These are phyloP conservation scores for Trypanosoma melophagium DNA, from an alignment of 208 protist species.

Conservation along the genomic window DNA sequence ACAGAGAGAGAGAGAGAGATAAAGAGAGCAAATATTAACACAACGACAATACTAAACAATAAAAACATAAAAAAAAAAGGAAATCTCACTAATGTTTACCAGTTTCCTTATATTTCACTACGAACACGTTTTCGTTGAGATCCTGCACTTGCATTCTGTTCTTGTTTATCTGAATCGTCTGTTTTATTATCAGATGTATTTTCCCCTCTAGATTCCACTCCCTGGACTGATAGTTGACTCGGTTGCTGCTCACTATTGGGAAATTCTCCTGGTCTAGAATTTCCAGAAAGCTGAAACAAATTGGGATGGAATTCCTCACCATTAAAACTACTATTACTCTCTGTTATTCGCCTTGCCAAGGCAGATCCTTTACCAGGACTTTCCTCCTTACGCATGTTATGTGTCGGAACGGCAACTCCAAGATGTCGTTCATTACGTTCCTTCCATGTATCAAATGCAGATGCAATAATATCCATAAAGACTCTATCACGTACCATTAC, in stretches of 20 bases:
- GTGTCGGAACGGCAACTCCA: constrained; percentile 41
- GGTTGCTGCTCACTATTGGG: not conserved
- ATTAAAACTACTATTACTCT: not conserved
- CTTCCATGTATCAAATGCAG: constrained; percentile 37
- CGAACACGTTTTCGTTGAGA: not conserved
- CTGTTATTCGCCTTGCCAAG: not conserved
- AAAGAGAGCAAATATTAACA: not conserved
- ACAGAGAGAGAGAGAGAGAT: not conserved
- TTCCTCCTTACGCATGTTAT: constrained; percentile 32
- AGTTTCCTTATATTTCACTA: not conserved
- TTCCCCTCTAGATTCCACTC: not conserved
- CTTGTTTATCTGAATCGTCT: not conserved
- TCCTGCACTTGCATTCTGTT: not conserved
- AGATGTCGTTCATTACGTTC: constrained; percentile 18
- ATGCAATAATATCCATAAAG: constrained; percentile 18
- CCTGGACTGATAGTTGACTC: not conserved
- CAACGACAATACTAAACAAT: not conserved
- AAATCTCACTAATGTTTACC: not conserved
- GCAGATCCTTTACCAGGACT: constrained; percentile 8
- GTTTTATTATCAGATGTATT: not conserved
- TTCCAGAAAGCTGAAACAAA: not conserved
- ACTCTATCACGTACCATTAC: constrained; percentile 63
- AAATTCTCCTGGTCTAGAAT: not conserved
- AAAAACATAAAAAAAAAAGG: not conserved
- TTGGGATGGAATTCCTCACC: not conserved